Evolutionary conservation across 83 land plant species (phyloP), one percentile per base, ranked within the genome.

Genomic region (Isoetes engelmannii): DNA sequence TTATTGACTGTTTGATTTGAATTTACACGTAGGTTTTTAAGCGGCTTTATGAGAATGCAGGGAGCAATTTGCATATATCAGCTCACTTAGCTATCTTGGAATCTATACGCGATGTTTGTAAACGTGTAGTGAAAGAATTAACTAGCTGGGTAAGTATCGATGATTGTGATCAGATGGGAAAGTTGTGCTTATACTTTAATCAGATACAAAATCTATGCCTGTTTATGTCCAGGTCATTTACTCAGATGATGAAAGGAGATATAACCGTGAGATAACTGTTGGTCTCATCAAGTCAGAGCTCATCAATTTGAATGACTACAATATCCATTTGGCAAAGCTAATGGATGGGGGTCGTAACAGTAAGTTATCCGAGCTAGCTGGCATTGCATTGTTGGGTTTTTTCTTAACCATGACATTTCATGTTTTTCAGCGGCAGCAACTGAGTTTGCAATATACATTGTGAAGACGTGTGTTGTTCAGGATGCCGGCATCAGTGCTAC

Each of bases 331-430:
- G 72, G 88, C 98, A 43, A 94, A 94, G 66, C 89, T 86, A 51
- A 84, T 94, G 69, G 98, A 94, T 78, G 95, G 86, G 12, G 96
- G 98, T 78, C 83, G 90, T 58, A 90, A 94, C 56, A 84, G 98
- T 93, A 88, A 72, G 92, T 61, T 12, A 4, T n/a, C 37, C 75
- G 20, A 37, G 44, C 4, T 8, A 47, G 46, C 10, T 28, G 41
- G 47, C 0, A 43, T 61, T 45, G 42, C 4, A 0, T 45, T 45
- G 17, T 6, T 64, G 7, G 6, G 9, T 43, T 28, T 1, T 12
- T 51, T 15, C 55, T 51, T 51, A 15, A 51, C 55, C 55, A 12
- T 51, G 55, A 3, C 15, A 51, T 15, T 15, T 51, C 55, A 12
- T 51, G 66, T 50, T n/a, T 20, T 77, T 64, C 98, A 93, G 98